These are phyloP conservation scores for Phragmites australis DNA, from an alignment of 176 grass and related monocot species.

Conservation along the genomic window DNA sequence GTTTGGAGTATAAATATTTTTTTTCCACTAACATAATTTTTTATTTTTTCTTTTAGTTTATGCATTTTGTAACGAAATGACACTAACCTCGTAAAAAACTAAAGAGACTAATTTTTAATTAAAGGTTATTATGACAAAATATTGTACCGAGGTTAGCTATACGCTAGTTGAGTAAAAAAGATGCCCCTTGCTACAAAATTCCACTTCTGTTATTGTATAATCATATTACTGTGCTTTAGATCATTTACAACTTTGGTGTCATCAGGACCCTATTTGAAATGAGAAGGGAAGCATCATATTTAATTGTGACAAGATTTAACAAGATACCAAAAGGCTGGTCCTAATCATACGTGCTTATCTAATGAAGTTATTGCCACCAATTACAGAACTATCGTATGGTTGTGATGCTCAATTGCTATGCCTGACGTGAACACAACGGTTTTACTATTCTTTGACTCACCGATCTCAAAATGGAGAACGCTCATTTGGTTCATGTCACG, in stretches of 20 bases:
- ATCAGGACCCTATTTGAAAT: neutral
- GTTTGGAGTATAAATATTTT: too few species aligned
- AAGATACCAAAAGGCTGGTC: neutral
- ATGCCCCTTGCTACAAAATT: neutral
- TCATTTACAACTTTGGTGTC: neutral
- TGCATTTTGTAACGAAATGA: too few species aligned
- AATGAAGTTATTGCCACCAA: constrained; percentile 14
- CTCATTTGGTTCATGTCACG: constrained; percentile 2
- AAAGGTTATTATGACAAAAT: too few species aligned
- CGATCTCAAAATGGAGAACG: constrained; percentile 28
- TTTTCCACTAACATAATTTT: too few species aligned
- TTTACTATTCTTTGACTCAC: constrained; percentile 4
- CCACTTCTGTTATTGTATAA: neutral
- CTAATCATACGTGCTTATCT: constrained; percentile 1
- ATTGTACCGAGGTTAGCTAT: too few species aligned
- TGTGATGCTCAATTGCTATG: constrained; percentile 29
- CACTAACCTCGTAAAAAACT: too few species aligned
- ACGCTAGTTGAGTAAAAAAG: too few species aligned
- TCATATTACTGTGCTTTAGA: neutral
- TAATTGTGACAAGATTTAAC: neutral
- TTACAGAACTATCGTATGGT: constrained; percentile 21
- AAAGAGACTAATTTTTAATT: too few species aligned
- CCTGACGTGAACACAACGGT: constrained; percentile 39
- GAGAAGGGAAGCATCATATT: neutral
- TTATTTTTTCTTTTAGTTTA: too few species aligned